These are phyloP conservation scores for Talaromyces sp. DNA, from an alignment of 2,329 filamentous ascomycete species.

Conservation along the genomic window DNA sequence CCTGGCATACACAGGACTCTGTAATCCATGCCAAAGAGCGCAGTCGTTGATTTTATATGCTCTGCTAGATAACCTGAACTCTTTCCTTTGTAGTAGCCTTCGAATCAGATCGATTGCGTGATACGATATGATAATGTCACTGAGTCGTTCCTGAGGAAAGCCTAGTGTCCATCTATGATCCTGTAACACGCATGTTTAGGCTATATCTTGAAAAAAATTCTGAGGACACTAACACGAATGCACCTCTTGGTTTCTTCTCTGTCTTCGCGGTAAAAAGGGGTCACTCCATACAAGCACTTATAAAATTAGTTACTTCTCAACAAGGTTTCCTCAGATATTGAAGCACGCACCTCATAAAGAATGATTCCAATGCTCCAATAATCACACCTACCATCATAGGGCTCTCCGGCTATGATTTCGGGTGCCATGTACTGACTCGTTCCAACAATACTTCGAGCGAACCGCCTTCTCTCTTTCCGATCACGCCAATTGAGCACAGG, in stretches of 20 bases:
- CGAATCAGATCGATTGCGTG: constrained; percentile 73
- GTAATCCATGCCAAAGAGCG: constrained; percentile 20
- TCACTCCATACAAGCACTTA: constrained; percentile 83
- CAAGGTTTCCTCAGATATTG: neutral
- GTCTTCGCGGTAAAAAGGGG: constrained; percentile 79
- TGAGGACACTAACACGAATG: constrained; percentile 59
- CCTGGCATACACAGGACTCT: constrained; percentile 19
- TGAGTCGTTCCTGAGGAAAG: constrained; percentile 59
- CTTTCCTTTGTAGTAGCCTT: constrained; percentile 66
- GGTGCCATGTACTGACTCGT: constrained; percentile 99
- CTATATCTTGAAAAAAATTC: neutral
- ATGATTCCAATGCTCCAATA: constrained; percentile 97
- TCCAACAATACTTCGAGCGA: constrained; percentile 82
- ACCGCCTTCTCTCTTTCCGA: constrained; percentile 60
- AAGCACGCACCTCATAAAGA: constrained; percentile 64
- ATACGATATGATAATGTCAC: constrained; percentile 56
- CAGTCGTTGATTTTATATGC: constrained; percentile 66
- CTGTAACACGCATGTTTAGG: constrained; percentile 36
- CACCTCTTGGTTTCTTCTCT: constrained; percentile 79
- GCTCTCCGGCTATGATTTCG: constrained; percentile 75
- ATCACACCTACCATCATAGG: constrained; percentile 89
- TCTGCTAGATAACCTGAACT: constrained; percentile 68
- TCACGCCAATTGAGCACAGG: constrained; percentile 66
- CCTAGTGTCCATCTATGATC: constrained; percentile 64
- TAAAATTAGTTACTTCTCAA: neutral